Evolutionary conservation across 2,329 filamentous ascomycete genomes (phyloP).

Genomic region (Verticillium nubilum): DNA sequence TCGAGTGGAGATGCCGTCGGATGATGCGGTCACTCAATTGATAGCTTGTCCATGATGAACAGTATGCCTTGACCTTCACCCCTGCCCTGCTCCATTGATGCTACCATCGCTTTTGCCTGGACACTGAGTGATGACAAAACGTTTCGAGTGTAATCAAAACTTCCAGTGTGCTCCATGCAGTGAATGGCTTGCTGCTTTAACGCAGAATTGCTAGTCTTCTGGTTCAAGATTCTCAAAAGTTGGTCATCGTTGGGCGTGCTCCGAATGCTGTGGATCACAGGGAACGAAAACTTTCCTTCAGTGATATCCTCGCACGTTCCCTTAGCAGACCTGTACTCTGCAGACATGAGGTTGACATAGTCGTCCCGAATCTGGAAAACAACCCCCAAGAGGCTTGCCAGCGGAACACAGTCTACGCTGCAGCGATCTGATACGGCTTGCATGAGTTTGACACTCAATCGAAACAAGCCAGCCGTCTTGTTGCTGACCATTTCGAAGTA

Average conservation of each 20-base stretch:
- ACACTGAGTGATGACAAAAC: too few relatives aligned
- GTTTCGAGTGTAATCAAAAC: conserved; percentile 78
- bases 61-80: too few relatives aligned
- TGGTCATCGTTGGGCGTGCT: conserved; percentile 68
- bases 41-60: too few relatives aligned
- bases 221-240: conserved; percentile 86
- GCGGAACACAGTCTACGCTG: conserved; percentile 66
- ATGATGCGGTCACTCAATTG: too few relatives aligned
- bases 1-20: too few relatives aligned
- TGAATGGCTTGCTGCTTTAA: conserved; percentile 86
- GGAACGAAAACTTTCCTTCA: conserved; percentile 95
- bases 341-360: conserved; percentile 80
- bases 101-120: too few relatives aligned
- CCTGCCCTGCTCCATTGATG: too few relatives aligned
- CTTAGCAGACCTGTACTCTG: conserved; percentile 78
- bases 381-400: conserved; percentile 82
- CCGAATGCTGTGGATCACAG: conserved; percentile 89
- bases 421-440: conserved; percentile 59
- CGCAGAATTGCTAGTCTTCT: conserved; percentile 79
- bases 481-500: conserved; percentile 93
- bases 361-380: conserved; percentile 92
- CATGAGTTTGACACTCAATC: conserved; percentile 82
- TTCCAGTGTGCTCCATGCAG: conserved; percentile 87
- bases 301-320: conserved; percentile 92
- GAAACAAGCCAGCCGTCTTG: conserved; percentile 84